Evolutionary conservation across 371 early-diverging fungal species (phyloP).

Genomic region (Lichtheimia corymbifera): DNA sequence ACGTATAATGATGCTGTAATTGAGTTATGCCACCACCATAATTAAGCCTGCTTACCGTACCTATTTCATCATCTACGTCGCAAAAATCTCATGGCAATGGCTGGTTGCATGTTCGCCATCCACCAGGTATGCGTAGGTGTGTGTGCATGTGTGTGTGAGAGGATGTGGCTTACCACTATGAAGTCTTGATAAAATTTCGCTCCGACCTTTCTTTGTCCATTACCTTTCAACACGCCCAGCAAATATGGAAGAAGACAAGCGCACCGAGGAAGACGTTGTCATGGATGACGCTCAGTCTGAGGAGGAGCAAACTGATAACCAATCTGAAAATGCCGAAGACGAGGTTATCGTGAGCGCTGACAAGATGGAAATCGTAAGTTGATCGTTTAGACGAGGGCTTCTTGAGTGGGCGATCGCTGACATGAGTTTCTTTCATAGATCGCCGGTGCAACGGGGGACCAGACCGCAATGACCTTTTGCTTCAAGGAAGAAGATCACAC

Average conservation of each 20-base stretch:
- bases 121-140: too few relatives aligned
- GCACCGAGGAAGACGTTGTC: constrained; percentile 23
- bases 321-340: constrained; percentile 20
- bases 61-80: neutral
- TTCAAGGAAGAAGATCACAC: constrained; percentile 96
- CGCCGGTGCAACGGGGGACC: constrained; percentile 70
- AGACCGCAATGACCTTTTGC: constrained; percentile 81
- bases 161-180: neutral
- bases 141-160: neutral
- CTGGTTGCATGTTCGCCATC: neutral
- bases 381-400: neutral
- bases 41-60: neutral
- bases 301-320: constrained; percentile 40
- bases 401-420: neutral
- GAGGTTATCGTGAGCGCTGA: constrained; percentile 39
- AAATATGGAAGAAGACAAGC: neutral
- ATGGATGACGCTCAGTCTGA: constrained; percentile 22
- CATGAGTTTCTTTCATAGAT: constrained; percentile 29
- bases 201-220: neutral
- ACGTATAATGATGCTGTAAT: neutral
- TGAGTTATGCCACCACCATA: neutral
- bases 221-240: neutral
- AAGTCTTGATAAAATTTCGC: neutral
- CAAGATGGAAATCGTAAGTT: constrained; percentile 58
- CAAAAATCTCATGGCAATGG: neutral